Evolutionary conservation across 306 rosid genomes (phyloP).

Genomic region (Castanospermum australe): DNA sequence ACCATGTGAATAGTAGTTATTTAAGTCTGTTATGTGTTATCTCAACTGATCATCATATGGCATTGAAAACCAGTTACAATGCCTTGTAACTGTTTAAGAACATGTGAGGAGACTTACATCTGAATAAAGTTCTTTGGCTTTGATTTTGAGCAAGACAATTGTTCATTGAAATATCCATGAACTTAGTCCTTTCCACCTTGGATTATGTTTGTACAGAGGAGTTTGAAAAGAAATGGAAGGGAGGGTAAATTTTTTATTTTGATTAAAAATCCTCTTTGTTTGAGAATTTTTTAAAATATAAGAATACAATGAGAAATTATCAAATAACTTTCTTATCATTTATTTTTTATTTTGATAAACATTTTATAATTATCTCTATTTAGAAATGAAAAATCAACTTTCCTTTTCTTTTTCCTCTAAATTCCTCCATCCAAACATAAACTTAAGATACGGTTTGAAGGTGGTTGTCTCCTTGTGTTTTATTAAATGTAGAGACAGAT

Average conservation of each 20-base stretch:
- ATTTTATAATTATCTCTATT: no score
- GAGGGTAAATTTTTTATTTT: no score
- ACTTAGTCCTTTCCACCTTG: not conserved
- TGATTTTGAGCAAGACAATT: not conserved
- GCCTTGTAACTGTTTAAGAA: not conserved
- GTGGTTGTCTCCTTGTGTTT: no score
- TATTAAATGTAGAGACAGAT: no score
- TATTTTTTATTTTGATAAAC: not conserved
- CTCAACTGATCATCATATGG: not conserved
- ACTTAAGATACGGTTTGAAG: no score
- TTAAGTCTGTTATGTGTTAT: not conserved
- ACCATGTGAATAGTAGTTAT: not conserved
- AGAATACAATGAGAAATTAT: no score
- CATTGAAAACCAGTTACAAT: not conserved
- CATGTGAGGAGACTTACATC: not conserved
- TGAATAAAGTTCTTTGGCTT: not conserved
- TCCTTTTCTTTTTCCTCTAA: no score
- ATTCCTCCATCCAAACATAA: no score
- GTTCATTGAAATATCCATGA: not conserved
- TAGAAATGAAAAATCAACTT: no score
- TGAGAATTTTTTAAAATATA: no score
- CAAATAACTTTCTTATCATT: not conserved
- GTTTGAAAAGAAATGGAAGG: no score
- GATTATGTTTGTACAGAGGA: not conserved
- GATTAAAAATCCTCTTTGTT: no score